These are phyloP conservation scores for Fusarium penzigii DNA, from an alignment of 2,329 filamentous ascomycete genomes.

Conservation along the genomic window DNA sequence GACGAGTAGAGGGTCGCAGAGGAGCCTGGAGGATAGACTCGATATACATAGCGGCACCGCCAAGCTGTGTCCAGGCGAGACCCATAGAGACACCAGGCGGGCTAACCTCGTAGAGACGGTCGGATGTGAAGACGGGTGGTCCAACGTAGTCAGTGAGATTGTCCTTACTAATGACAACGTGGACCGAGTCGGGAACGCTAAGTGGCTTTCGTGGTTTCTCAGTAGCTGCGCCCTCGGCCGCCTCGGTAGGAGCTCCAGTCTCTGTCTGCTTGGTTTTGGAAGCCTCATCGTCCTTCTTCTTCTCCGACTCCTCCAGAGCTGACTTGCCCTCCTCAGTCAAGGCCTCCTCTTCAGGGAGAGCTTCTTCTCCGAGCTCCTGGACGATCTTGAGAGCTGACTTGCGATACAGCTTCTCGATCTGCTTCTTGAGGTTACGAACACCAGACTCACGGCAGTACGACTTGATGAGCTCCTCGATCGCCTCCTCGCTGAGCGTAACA, in stretches of 20 bases:
- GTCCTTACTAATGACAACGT: slow-evolving; percentile 82
- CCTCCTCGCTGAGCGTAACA: slow-evolving; percentile 81
- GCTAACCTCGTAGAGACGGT: slow-evolving; percentile 90
- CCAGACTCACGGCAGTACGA: slow-evolving; percentile 97
- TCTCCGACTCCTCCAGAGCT: slow-evolving; percentile 69
- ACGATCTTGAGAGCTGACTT: slow-evolving; percentile 98
- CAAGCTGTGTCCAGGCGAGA: slow-evolving; percentile 96
- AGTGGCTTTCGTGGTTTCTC: slow-evolving; percentile 74
- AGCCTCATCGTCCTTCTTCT: slow-evolving; percentile 65
- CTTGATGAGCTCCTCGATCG: slow-evolving; percentile 96
- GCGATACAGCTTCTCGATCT: slow-evolving; percentile 98
- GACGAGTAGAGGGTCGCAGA: slow-evolving; percentile 70
- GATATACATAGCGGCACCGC: slow-evolving; percentile 93
- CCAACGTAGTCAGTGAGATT: slow-evolving; percentile 97
- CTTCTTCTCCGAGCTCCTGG: slow-evolving; percentile 86
- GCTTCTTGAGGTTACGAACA: slow-evolving; percentile 97
- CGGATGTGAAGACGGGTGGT: slow-evolving; percentile 91
- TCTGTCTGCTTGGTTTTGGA: slow-evolving; percentile 31
- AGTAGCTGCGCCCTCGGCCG: slow-evolving; percentile 45
- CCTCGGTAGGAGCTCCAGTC: slow-evolving; percentile 31
- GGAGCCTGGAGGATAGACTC: slow-evolving; percentile 92
- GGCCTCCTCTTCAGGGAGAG: slow-evolving; percentile 75
- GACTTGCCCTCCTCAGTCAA: slow-evolving; percentile 84
- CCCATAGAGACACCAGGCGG: slow-evolving; percentile 97
- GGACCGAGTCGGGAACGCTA: slow-evolving; percentile 82